These are phyloP conservation scores for Raddia guianensis DNA, from an alignment of 176 grass and related monocot species.

Conservation along the genomic window DNA sequence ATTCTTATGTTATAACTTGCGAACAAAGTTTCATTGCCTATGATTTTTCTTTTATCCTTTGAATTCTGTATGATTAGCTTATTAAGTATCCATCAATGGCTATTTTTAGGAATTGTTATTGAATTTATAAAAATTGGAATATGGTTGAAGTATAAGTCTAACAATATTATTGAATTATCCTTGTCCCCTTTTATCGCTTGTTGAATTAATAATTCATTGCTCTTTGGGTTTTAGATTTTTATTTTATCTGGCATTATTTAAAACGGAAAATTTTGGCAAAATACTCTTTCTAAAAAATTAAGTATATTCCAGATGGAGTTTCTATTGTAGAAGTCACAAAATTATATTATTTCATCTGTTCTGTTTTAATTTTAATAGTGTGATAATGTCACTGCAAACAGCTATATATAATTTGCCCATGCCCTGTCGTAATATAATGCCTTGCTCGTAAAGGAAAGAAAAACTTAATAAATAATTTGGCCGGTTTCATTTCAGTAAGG, in stretches of 20 bases:
- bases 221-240: no score
- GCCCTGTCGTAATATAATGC: conserved; percentile 19
- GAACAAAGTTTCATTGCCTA: background rate
- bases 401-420: conserved; percentile 14
- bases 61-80: conserved; percentile 13
- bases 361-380: conserved; percentile 3
- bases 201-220: no score
- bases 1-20: conserved; percentile 16
- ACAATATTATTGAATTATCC: no score
- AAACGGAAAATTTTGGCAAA: no score
- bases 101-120: conserved; percentile 10
- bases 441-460: background rate
- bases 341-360: background rate
- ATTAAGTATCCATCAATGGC: conserved; percentile 15
- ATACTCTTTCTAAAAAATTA: no score
- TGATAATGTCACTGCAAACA: background rate
- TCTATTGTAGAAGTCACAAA: conserved; percentile 6
- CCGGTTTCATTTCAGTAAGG: background rate
- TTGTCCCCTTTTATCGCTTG: no score
- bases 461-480: background rate
- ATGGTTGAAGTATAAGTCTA: background rate
- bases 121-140: conserved; percentile 18
- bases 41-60: conserved; percentile 16
- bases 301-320: background rate
- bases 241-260: no score